These are phyloP conservation scores for Helminthosporium solani DNA, from an alignment of 2,329 filamentous ascomycete species.

Conservation along the genomic window DNA sequence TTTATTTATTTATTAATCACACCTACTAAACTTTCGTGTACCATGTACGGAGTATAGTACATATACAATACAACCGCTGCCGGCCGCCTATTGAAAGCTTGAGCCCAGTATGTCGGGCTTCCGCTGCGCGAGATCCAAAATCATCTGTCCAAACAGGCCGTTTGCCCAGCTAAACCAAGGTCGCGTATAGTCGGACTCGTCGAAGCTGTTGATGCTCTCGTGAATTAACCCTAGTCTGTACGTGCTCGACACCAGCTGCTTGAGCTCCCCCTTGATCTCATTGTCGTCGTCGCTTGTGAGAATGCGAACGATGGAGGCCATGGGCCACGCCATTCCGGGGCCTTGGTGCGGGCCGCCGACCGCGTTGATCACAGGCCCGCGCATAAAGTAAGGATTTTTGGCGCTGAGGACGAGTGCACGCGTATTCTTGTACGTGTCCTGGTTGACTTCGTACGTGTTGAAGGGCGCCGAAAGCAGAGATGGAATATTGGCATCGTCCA, in stretches of 20 bases:
- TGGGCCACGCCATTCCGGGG: slow-evolving; percentile 52
- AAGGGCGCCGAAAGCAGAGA: slow-evolving; percentile 66
- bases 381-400: slow-evolving; percentile 53
- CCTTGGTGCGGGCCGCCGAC: slow-evolving; percentile 53
- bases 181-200: slow-evolving; percentile 49
- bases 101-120: slow-evolving; percentile 46
- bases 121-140: slow-evolving; percentile 47
- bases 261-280: slow-evolving; percentile 49
- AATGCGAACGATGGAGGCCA: slow-evolving; percentile 54
- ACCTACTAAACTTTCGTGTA: too few relatives aligned
- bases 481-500: slow-evolving; percentile 74
- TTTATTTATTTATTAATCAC: too few relatives aligned
- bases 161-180: slow-evolving; percentile 57
- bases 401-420: slow-evolving; percentile 47
- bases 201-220: slow-evolving; percentile 54
- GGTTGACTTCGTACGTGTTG: slow-evolving; percentile 55
- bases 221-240: slow-evolving; percentile 53
- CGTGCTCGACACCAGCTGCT: slow-evolving; percentile 50
- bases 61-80: too few relatives aligned
- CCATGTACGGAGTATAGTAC: neutral
- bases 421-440: slow-evolving; percentile 50
- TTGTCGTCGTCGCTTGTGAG: slow-evolving; percentile 51
- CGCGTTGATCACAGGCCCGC: slow-evolving; percentile 50
- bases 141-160: slow-evolving; percentile 53
- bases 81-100: slow-evolving; percentile 43